Conservation (phyloP, 2,329 filamentous ascomycete genomes). For the Seiridium cupressi region DNA sequence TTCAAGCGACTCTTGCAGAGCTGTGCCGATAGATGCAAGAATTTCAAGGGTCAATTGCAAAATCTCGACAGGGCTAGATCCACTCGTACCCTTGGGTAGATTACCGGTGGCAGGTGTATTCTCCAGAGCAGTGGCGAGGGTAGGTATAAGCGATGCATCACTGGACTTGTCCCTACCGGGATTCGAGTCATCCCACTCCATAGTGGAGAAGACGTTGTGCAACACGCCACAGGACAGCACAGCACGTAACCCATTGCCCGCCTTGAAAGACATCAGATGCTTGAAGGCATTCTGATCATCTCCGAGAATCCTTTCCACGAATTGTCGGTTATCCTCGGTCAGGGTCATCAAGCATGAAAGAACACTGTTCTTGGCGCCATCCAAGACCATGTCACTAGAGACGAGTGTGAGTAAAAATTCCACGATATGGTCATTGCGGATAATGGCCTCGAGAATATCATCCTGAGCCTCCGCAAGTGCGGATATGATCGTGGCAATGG, state of each 20-base stretch:
- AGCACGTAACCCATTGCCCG: conserved; percentile 44
- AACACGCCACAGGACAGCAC: conserved; percentile 60
- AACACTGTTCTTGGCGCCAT: conserved; percentile 43
- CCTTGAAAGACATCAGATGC: conserved; percentile 46
- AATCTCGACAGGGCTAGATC: conserved; percentile 42
- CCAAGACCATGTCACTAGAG: conserved; percentile 34
- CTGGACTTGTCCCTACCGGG: conserved; percentile 46
- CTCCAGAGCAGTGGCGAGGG: conserved; percentile 38
- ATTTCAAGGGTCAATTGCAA: conserved; percentile 59
- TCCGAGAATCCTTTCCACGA: conserved; percentile 53
- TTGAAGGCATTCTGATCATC: conserved; percentile 48
- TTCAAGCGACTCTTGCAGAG: conserved; percentile 50
- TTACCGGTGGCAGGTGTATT: conserved; percentile 25
- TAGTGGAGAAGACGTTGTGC: conserved; percentile 58
- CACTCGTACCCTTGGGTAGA: conserved; percentile 31
- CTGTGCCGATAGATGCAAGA: conserved; percentile 62
- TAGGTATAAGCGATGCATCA: conserved; percentile 49
- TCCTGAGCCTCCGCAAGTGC: conserved; percentile 58
- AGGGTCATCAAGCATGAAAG: conserved; percentile 56
- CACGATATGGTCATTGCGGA: conserved; percentile 45
- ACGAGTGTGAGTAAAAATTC: conserved; percentile 55
- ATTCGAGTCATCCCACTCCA: conserved; percentile 51
- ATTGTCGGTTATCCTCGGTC: conserved; percentile 56
- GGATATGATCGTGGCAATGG: conserved; percentile 51
- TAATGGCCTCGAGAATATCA: conserved; percentile 56